Evolutionary conservation across 2,329 filamentous ascomycete genomes (phyloP), one percentile per base, ranked within the genome.

Genomic region (Teratosphaeria nubilosa): DNA sequence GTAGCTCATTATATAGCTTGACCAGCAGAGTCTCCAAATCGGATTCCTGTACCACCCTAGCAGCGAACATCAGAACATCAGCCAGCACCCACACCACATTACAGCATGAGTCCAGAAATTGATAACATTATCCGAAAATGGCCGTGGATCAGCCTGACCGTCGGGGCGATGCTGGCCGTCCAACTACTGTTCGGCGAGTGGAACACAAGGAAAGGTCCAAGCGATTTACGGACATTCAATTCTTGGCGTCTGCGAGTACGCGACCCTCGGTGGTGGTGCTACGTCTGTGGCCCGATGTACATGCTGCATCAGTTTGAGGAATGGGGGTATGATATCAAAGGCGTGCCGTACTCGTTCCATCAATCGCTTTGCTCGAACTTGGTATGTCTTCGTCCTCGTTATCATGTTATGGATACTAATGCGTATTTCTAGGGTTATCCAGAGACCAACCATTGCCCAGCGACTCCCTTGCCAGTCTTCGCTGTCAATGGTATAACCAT

Each of bases 81-180:
- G 0, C 76, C 75, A 25, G 78, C 75, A 34, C 78, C 77, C 14
- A 80, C 13, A n/a, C 2, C 13, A 14, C n/a, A 48, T 22, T n/a
- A n/a, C n/a, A n/a, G n/a, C 41, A 48, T 48, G 41, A 48, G 41
- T 48, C 41, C 41, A 48, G 41, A 48, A n/a, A 48, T 48, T 5
- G 41, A 48, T 16, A 22, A 48, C 10, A 48, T 48, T 16, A 48
- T 48, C 41, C 41, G 41, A 10, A 16, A 48, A 48, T 48, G 41
- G 41, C 41, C 41, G 7, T 48, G 41, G 41, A 48, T 48, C 41
- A 48, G 41, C 41, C 20, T 48, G n/a, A 48, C 41, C 9, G 41
- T 48, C 11, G 41, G 41, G n/a, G n/a, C n/a, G 41, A 20, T 20
- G n/a, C 41, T 48, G 5, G 41, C 41, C 41, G 10, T 48, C 20